These are phyloP conservation scores for Clavispora phyllophila DNA, from an alignment of 805 yeast species.

Conservation along the genomic window DNA sequence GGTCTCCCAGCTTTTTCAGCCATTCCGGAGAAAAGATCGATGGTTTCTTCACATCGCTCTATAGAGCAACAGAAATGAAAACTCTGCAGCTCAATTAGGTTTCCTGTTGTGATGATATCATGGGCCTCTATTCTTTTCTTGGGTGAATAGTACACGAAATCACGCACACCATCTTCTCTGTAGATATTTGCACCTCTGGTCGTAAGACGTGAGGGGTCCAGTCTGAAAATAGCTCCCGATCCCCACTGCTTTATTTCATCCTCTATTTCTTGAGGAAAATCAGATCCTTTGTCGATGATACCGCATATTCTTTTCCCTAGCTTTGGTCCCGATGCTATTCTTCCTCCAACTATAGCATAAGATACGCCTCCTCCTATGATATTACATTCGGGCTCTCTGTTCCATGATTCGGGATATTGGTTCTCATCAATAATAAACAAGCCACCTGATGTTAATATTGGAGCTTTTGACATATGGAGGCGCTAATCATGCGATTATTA, in stretches of 20 bases:
- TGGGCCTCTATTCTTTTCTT: conserved; percentile 53
- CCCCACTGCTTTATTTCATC: conserved; percentile 53
- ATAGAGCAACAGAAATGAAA: conserved; percentile 77
- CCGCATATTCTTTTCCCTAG: conserved; percentile 47
- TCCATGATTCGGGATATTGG: conserved; percentile 41
- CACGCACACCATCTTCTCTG: conserved; percentile 49
- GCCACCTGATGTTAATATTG: conserved; percentile 65
- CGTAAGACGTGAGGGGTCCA: conserved; percentile 50
- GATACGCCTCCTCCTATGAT: conserved; percentile 91
- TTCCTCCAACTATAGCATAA: conserved; percentile 70
- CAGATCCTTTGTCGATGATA: conserved; percentile 75
- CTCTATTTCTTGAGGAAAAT: conserved; percentile 54
- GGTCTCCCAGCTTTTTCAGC: neutral
- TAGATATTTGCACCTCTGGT: conserved; percentile 81
- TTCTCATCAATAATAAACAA: conserved; percentile 90
- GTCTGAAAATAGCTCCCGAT: conserved; percentile 54
- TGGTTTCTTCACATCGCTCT: conserved; percentile 47
- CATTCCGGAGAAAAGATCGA: conserved; percentile 23
- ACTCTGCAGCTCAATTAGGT: conserved; percentile 35
- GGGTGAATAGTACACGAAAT: conserved; percentile 57
- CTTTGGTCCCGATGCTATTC: conserved; percentile 43
- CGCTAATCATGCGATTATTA: neutral
- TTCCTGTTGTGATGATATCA: conserved; percentile 43
- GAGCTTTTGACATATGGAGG: neutral
- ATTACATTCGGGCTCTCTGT: conserved; percentile 34